Base-by-base conservation (phyloP, 2,329 filamentous ascomycete species). In the Xylariomycetidae sp. region DNA sequence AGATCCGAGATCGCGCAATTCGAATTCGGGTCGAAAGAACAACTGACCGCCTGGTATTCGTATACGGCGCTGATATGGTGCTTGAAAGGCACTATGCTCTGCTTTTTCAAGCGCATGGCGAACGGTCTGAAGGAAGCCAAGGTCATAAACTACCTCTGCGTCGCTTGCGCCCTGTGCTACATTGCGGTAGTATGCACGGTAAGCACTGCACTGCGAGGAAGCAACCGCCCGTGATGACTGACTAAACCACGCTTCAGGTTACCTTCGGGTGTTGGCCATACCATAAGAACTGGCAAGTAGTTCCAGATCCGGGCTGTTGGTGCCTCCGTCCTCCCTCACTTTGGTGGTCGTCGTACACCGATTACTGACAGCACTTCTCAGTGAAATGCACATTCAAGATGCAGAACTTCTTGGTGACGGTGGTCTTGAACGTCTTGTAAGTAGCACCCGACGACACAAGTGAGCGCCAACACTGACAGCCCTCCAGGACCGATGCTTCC, bases 11-110 rank as follows among this genome's bases (percentile, higher is more conserved):
- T 60, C 4, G 25, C 36, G 2, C 45, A 55, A 3, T 47, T 59
- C 12, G 37, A 34, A 0, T 34, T 45, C n/a, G 61, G 61, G 2
- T 62, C 57, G 0, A 61, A 60, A 14, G 44, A 61, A 5, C 46
- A 65, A 29, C 44, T 65, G 9, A 36, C 53, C 0, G 62, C 60
- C 0, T 65, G 62, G 63, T 65, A 62, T 18, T 49, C 50, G 6
- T 64, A 64, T 25, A 57, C 58, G 0, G 49, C 53, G 0, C 50
- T 63, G 0, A 51, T 63, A 6, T 64, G 58, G 58, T 54, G 38
- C 4, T 40, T 57, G 3, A 57, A 57, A 23, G 53, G 49, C 4
- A 54, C 45, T 0, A 40, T 57, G 43, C 19, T 57, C 4, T 53
- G 43, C 5, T 57, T 57, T 37, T 56, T 54, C 8, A 47, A 43